Percentiles rank a stretch among this genome's conserved stretches.
phyloP scores from a whole-genome alignment of 2,329 filamentous ascomycete genomes.

The Amphichorda felina region DNA sequence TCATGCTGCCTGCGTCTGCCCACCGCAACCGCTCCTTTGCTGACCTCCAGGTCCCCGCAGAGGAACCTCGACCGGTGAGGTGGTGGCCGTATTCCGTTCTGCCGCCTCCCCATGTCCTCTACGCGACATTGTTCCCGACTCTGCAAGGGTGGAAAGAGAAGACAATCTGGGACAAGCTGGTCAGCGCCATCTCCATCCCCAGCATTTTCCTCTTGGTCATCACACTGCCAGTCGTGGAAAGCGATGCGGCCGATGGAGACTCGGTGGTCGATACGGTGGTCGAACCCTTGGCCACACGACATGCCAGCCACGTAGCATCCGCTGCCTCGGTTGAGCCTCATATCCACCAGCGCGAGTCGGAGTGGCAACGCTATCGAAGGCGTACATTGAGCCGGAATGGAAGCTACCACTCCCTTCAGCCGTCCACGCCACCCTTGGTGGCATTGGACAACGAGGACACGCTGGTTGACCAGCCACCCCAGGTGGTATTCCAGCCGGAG shows the following conservation, averaged over 20 bases:
- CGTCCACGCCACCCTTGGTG: constrained; percentile 3
- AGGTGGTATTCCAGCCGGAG: background rate
- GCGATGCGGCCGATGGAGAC: constrained; percentile 38
- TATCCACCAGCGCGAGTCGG: constrained; percentile 30
- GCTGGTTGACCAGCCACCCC: constrained; percentile 7
- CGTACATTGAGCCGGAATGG: constrained; percentile 22
- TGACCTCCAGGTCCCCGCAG: constrained; percentile 24
- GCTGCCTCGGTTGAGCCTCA: constrained; percentile 21
- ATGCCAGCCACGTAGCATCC: constrained; percentile 14
- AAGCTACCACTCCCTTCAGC: constrained; percentile 9
- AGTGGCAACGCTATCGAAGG: constrained; percentile 48
- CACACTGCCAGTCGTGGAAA: constrained; percentile 84
- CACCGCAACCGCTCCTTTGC: constrained; percentile 36
- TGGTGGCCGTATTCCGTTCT: constrained; percentile 78
- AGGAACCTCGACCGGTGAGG: constrained; percentile 33
- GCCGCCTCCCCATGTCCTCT: constrained; percentile 59
- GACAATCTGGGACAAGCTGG: constrained; percentile 67
- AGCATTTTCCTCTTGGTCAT: constrained; percentile 84
- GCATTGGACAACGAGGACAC: constrained; percentile 11
- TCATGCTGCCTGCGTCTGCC: constrained; percentile 32
- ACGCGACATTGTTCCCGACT: constrained; percentile 75
- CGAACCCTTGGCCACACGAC: constrained; percentile 5
- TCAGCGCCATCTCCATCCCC: constrained; percentile 75
- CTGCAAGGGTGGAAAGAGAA: constrained; percentile 74
- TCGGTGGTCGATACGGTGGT: constrained; percentile 12